Evolutionary conservation across 805 yeast species (phyloP).

Genomic region (Saturnispora serradocipensis): DNA sequence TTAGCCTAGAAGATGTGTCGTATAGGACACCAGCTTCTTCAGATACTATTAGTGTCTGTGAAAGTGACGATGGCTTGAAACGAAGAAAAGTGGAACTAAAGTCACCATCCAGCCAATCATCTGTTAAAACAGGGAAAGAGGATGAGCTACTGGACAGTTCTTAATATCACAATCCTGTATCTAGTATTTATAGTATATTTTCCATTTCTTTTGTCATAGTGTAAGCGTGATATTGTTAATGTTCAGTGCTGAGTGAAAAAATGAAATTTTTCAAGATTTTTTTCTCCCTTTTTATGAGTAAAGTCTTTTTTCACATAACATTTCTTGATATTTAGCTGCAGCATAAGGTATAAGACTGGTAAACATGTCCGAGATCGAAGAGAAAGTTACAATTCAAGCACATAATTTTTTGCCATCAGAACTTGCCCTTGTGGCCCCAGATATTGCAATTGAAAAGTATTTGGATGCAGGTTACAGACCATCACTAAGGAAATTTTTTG

Average conservation of each 20-base stretch:
- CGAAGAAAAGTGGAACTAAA: slow-evolving; percentile 9
- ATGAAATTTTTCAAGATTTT: background rate
- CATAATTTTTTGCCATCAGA: slow-evolving; percentile 73
- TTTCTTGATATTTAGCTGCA: background rate
- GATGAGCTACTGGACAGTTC: background rate
- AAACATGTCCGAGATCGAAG: slow-evolving; percentile 9
- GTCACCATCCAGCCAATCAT: background rate
- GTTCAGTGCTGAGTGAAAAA: background rate
- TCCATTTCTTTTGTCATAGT: background rate
- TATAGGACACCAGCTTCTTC: background rate
- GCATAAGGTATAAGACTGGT: background rate
- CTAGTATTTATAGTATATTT: background rate
- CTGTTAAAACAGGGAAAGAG: background rate
- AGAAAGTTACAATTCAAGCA: slow-evolving; percentile 26
- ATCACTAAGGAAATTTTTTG: slow-evolving; percentile 56
- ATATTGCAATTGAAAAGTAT: slow-evolving; percentile 71
- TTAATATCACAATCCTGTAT: background rate
- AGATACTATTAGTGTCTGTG: slow-evolving; percentile 2
- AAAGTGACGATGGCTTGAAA: slow-evolving; percentile 9
- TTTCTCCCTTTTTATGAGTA: background rate
- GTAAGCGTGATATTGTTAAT: background rate
- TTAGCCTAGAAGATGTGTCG: background rate
- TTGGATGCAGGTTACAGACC: slow-evolving; percentile 71
- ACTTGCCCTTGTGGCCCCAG: slow-evolving; percentile 79
- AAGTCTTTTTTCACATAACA: background rate